Conservation (phyloP, 768 basidiomycete genomes). For the Tephrocybe sp. region DNA sequence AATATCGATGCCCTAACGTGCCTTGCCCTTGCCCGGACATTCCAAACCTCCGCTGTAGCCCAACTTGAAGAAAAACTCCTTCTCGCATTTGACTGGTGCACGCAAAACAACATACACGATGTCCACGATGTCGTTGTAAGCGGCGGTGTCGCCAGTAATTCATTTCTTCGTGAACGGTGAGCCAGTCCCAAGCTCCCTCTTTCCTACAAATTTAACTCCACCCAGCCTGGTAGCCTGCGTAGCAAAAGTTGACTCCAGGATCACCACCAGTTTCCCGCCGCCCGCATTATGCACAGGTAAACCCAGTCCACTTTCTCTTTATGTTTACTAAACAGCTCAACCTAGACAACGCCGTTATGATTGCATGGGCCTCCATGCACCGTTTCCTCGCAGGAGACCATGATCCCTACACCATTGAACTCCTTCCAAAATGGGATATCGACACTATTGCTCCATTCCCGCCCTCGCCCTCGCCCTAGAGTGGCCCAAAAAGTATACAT, state of each 20-base stretch:
- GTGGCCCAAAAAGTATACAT: no score
- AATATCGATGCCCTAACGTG: constrained; percentile 37
- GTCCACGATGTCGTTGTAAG: constrained; percentile 74
- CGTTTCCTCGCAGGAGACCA: constrained; percentile 66
- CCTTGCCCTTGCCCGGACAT: constrained; percentile 61
- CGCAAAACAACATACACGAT: constrained; percentile 35
- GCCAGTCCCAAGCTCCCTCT: constrained; percentile 12
- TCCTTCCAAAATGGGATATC: constrained; percentile 78
- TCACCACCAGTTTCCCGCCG: constrained; percentile 73
- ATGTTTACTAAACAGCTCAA: neutral
- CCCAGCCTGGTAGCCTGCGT: constrained; percentile 31
- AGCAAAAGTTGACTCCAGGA: constrained; percentile 22
- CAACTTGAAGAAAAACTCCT: constrained; percentile 78
- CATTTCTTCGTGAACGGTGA: constrained; percentile 64
- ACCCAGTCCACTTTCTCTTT: neutral
- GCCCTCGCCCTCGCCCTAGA: no score
- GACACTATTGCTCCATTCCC: no score
- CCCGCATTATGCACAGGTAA: constrained; percentile 78
- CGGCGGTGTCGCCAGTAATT: constrained; percentile 93
- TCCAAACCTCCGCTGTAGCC: constrained; percentile 68
- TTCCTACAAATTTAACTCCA: neutral
- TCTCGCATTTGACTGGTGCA: constrained; percentile 50
- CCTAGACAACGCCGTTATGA: constrained; percentile 95
- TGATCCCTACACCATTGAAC: constrained; percentile 60
- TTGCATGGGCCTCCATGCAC: constrained; percentile 88